These are phyloP conservation scores for Salix brachista DNA, from an alignment of 345 rosid species.

Conservation along the genomic window DNA sequence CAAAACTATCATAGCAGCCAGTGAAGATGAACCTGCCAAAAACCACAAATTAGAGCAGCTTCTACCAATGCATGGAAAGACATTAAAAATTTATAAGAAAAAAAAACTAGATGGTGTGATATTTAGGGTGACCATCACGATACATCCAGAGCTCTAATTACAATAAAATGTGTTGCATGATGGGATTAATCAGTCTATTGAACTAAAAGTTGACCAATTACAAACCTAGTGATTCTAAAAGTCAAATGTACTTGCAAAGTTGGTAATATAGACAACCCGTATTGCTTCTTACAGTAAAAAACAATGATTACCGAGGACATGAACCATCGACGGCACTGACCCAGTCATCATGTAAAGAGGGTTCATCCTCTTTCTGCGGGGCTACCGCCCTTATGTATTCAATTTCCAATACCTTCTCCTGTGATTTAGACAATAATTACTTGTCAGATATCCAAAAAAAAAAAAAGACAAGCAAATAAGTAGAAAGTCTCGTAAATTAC, in stretches of 20 bases:
- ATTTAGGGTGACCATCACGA: neutral
- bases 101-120: neutral
- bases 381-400: slow-evolving; percentile 85
- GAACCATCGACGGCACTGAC: slow-evolving; percentile 90
- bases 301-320: slow-evolving; percentile 46
- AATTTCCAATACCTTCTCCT: slow-evolving; percentile 89
- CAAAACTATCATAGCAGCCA: slow-evolving; percentile 80
- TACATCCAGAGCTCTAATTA: neutral
- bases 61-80: neutral
- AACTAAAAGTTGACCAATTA: neutral
- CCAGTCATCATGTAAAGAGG: slow-evolving; percentile 92
- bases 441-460: neutral
- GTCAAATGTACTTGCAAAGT: too few relatives aligned
- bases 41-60: slow-evolving; percentile 16
- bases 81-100: neutral
- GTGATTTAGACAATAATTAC: slow-evolving; percentile 10
- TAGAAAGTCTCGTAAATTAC: slow-evolving; percentile 32
- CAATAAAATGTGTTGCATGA: neutral
- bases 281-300: neutral
- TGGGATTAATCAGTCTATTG: neutral
- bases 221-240: too few relatives aligned
- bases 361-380: slow-evolving; percentile 75
- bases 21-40: slow-evolving; percentile 80
- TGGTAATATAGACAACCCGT: too few relatives aligned
- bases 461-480: neutral